Percentiles rank a stretch among this genome's conserved stretches.
These are phyloP conservation scores for Cyclotella choctawhatcheeana DNA, from an alignment of 108 stramenopile genomes.

Conservation along the genomic window DNA sequence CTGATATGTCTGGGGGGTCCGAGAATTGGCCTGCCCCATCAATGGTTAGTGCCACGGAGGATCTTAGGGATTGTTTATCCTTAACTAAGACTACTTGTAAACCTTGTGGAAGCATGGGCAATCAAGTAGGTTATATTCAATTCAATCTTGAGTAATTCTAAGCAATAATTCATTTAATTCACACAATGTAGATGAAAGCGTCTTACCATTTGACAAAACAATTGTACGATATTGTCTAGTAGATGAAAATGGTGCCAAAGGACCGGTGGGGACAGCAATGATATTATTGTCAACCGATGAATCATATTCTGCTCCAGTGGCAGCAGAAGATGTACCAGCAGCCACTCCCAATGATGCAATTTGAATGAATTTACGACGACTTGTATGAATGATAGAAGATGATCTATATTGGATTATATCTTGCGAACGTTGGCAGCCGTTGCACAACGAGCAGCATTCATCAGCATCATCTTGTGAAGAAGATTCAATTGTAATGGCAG, in stretches of 20 bases:
- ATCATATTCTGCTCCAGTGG: neutral
- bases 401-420: neutral
- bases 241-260: constrained; percentile 68
- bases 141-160: too few species aligned
- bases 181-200: too few species aligned
- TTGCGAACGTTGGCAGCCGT: neutral
- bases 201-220: constrained; percentile 61
- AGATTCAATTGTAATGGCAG: too few species aligned
- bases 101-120: neutral
- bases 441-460: neutral
- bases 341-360: neutral
- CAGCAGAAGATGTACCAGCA: neutral
- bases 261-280: constrained; percentile 28
- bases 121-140: too few species aligned
- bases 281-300: constrained; percentile 15
- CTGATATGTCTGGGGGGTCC: constrained; percentile 64
- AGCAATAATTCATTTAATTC: too few species aligned
- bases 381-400: neutral
- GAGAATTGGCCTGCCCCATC: constrained; percentile 77
- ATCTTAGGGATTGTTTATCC: constrained; percentile 50
- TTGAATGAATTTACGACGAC: constrained; percentile 2
- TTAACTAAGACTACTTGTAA: constrained; percentile 65
- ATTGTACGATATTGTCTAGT: constrained; percentile 63
- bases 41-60: constrained; percentile 67
- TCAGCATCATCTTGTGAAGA: neutral